Percentiles rank a stretch among this genome's conserved stretches.
Evolutionary conservation across 2,329 filamentous ascomycete species (phyloP).

Genomic region (Geosmithia putterillii): DNA sequence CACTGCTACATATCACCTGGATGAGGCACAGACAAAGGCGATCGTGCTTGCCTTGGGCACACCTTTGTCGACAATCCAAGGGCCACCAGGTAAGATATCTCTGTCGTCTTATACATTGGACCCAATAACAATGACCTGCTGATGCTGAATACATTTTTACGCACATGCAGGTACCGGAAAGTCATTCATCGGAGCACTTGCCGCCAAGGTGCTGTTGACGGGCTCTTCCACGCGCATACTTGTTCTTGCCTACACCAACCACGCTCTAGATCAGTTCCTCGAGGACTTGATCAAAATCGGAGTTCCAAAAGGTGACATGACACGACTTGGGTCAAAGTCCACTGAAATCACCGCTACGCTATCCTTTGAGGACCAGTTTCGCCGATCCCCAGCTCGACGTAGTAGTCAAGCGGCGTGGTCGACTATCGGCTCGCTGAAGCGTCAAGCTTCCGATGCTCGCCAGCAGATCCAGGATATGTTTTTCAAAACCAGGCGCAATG

Average conservation of each 20-base stretch:
- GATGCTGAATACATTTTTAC: too few relatives aligned
- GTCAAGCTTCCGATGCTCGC: neutral
- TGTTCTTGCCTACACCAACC: slow-evolving; percentile 31
- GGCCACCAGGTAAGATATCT: slow-evolving; percentile 37
- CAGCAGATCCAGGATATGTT: neutral
- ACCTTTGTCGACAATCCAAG: slow-evolving; percentile 51
- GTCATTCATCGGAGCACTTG: slow-evolving; percentile 39
- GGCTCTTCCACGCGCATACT: slow-evolving; percentile 30
- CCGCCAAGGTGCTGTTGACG: slow-evolving; percentile 33
- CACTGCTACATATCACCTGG: slow-evolving; percentile 29
- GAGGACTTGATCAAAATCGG: slow-evolving; percentile 41
- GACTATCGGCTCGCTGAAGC: neutral
- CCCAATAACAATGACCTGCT: too few relatives aligned
- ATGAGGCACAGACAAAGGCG: slow-evolving; percentile 36
- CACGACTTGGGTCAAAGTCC: neutral
- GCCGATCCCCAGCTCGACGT: neutral
- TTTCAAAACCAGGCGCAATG: neutral
- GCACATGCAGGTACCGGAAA: slow-evolving; percentile 44
- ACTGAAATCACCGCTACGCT: neutral
- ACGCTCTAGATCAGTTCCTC: slow-evolving; percentile 43
- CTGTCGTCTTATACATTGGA: neutral
- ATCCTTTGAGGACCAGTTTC: neutral
- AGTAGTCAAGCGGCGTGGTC: neutral
- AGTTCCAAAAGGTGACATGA: slow-evolving; percentile 32
- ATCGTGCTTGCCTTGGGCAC: slow-evolving; percentile 40